Evolutionary conservation across 2,329 filamentous ascomycete genomes (phyloP).

Genomic region (Emericellopsis cladophorae): DNA sequence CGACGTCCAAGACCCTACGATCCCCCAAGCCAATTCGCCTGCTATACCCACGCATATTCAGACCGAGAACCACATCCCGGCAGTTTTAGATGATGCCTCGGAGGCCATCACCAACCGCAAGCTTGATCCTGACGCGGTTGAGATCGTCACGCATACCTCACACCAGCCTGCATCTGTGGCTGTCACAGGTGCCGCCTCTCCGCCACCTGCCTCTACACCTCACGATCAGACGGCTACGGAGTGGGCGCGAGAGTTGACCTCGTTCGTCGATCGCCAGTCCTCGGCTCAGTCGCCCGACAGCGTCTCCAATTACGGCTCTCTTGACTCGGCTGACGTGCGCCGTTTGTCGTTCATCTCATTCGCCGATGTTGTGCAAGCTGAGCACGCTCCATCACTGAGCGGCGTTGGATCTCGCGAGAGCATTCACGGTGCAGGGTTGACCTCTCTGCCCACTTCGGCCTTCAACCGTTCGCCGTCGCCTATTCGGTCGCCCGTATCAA

Average conservation of each 20-base stretch:
- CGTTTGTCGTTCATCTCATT: slow-evolving; percentile 93
- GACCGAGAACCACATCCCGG: slow-evolving; percentile 86
- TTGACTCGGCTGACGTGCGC: slow-evolving; percentile 65
- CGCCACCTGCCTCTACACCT: slow-evolving; percentile 8
- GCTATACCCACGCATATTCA: slow-evolving; percentile 90
- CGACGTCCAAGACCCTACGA: slow-evolving; percentile 71
- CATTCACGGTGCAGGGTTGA: slow-evolving; percentile 55
- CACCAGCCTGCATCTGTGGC: slow-evolving; percentile 68
- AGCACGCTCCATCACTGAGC: slow-evolving; percentile 47
- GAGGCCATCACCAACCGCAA: slow-evolving; percentile 81
- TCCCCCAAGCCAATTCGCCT: slow-evolving; percentile 58
- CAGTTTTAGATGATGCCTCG: slow-evolving; percentile 82
- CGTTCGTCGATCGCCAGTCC: slow-evolving; percentile 27
- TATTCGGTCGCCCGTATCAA: slow-evolving; percentile 65
- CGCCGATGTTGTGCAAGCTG: slow-evolving; percentile 83
- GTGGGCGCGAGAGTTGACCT: slow-evolving; percentile 45
- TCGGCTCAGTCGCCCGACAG: slow-evolving; percentile 35
- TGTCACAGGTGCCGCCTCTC: slow-evolving; percentile 36
- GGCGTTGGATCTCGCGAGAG: slow-evolving; percentile 49
- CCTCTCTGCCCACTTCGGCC: slow-evolving; percentile 38
- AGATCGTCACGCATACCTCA: slow-evolving; percentile 78
- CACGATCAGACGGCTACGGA: slow-evolving; percentile 30
- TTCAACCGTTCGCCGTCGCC: slow-evolving; percentile 66
- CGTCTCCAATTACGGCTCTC: slow-evolving; percentile 62
- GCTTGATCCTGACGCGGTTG: slow-evolving; percentile 77